phyloP scores from a whole-genome alignment of 768 basidiomycete species.

The Tricholoma sp. region DNA sequence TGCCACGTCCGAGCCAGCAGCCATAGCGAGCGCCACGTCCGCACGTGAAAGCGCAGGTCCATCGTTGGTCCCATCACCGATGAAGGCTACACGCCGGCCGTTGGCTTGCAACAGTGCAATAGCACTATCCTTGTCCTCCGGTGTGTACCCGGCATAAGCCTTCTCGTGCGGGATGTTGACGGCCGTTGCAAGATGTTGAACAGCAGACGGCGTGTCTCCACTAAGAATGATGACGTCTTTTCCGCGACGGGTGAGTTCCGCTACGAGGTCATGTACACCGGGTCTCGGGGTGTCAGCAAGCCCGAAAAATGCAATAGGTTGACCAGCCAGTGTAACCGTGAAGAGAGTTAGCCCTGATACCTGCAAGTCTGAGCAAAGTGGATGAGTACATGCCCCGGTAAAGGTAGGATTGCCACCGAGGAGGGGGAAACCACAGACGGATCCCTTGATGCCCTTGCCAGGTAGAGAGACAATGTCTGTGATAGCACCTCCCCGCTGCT shows the following conservation, averaged over 20 bases:
- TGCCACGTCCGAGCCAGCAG: slow-evolving; percentile 32
- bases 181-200: slow-evolving; percentile 17
- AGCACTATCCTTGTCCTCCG: slow-evolving; percentile 38
- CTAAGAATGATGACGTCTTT: slow-evolving; percentile 43
- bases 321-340: slow-evolving; percentile 26
- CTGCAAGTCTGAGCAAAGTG: slow-evolving; percentile 24
- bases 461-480: slow-evolving; percentile 19
- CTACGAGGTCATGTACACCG: slow-evolving; percentile 32
- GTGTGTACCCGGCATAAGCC: slow-evolving; percentile 38
- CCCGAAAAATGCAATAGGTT: slow-evolving; percentile 30
- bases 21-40: slow-evolving; percentile 39
- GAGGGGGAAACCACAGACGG: slow-evolving; percentile 24
- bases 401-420: slow-evolving; percentile 33
- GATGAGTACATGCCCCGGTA: slow-evolving; percentile 22
- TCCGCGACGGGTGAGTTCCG: slow-evolving; percentile 25
- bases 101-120: slow-evolving; percentile 22
- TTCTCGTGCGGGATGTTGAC: slow-evolving; percentile 33
- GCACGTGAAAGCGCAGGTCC: slow-evolving; percentile 42
- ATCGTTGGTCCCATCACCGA: slow-evolving; percentile 53
- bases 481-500: slow-evolving; percentile 6
- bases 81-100: slow-evolving; percentile 30
- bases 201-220: slow-evolving; percentile 44
- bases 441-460: slow-evolving; percentile 31
- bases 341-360: slow-evolving; percentile 40
- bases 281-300: slow-evolving; percentile 42